A percentile compares a stretch with the other conserved stretches of the same genome.
These are phyloP conservation scores for Quercus suber DNA, from an alignment of 306 rosid species.

Conservation along the genomic window DNA sequence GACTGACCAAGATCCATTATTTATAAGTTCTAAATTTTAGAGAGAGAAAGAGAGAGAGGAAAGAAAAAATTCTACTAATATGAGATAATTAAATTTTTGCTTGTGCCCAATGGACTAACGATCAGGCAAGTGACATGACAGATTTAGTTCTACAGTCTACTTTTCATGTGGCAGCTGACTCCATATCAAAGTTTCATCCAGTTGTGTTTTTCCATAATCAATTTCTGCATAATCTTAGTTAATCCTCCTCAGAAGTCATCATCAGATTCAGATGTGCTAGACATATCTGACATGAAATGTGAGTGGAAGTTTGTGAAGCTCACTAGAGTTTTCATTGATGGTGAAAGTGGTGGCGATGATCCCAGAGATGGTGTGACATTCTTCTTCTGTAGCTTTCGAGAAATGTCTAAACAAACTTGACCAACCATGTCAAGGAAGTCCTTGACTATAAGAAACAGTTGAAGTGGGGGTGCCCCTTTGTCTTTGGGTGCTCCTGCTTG, in stretches of 20 bases:
- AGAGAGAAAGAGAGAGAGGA: no score
- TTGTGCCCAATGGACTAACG: no score
- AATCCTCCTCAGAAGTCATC: constrained; percentile 46
- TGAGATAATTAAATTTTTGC: neutral
- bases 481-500: constrained; percentile 54
- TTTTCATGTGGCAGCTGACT: neutral
- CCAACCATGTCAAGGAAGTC: constrained; percentile 65
- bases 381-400: constrained; percentile 46
- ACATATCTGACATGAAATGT: constrained; percentile 37
- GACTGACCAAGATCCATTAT: no score
- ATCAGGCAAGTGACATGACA: neutral
- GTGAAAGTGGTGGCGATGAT: constrained; percentile 51
- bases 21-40: no score
- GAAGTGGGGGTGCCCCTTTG: constrained; percentile 44
- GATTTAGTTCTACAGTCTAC: neutral
- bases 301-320: constrained; percentile 46
- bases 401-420: constrained; percentile 52
- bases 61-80: neutral
- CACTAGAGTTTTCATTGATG: constrained; percentile 25
- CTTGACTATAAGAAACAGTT: constrained; percentile 55
- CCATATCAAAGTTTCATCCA: neutral
- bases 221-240: neutral
- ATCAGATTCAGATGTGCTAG: constrained; percentile 48
- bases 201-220: neutral
- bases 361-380: constrained; percentile 20